Conservation (phyloP, 345 rosid species). For the Microthlaspi erraticum region DNA sequence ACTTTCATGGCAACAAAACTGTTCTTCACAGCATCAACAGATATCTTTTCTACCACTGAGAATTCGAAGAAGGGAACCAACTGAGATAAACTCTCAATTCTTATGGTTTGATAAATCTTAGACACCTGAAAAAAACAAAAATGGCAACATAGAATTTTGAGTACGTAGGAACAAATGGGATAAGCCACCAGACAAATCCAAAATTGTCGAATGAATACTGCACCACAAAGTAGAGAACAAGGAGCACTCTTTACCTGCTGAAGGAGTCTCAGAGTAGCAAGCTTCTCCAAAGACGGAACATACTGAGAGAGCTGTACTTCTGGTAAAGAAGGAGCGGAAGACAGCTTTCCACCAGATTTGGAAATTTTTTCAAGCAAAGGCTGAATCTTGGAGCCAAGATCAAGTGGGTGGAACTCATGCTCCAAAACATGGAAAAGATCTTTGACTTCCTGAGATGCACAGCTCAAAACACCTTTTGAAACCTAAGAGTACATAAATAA, state of each 20-base stretch:
- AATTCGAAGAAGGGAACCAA: constrained; percentile 91
- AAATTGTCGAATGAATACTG: constrained; percentile 4
- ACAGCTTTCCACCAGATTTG: constrained; percentile 87
- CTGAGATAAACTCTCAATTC: constrained; percentile 72
- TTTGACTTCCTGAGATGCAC: constrained; percentile 96
- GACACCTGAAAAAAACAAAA: constrained; percentile 70
- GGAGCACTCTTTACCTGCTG: constrained; percentile 66
- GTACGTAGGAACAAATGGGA: not conserved
- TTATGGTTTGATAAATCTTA: constrained; percentile 82
- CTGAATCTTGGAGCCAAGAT: constrained; percentile 79
- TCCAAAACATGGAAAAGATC: constrained; percentile 91
- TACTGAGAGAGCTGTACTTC: constrained; percentile 87
- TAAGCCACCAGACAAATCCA: constrained; percentile 1
- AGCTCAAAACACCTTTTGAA: constrained; percentile 86
- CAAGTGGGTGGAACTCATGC: constrained; percentile 86
- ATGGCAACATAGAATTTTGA: not conserved
- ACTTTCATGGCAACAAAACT: constrained; percentile 83
- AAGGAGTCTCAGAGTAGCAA: constrained; percentile 85
- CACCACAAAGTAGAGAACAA: constrained; percentile 5
- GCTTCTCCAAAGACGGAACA: constrained; percentile 84
- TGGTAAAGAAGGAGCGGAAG: constrained; percentile 88
- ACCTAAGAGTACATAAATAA: constrained; percentile 53
- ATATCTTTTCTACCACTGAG: constrained; percentile 84
- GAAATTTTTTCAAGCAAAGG: constrained; percentile 78
- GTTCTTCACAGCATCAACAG: constrained; percentile 90